Percentiles rank a stretch among this genome's conserved stretches.
These are phyloP conservation scores for Moesziomyces aphidis DNA, from an alignment of 1,284 basidiomycete species.

Conservation along the genomic window DNA sequence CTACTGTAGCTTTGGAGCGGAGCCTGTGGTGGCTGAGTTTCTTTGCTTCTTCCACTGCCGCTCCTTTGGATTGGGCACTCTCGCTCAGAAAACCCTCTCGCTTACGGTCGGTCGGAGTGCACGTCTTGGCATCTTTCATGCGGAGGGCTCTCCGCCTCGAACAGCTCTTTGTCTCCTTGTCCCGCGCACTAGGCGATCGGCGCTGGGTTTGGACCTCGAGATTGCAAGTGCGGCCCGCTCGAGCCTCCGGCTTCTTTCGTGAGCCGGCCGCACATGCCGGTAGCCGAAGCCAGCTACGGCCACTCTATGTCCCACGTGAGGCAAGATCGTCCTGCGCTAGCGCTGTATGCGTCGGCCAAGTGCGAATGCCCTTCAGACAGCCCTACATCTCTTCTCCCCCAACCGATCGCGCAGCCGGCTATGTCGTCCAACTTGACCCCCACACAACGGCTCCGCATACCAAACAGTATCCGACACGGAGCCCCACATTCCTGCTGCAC, in stretches of 20 bases:
- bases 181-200: not conserved
- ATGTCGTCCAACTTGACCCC: not conserved
- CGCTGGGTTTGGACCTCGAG: conserved; percentile 1
- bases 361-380: not conserved
- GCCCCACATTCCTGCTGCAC: conserved; percentile 7
- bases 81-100: not conserved
- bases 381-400: not conserved
- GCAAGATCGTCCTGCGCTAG: not conserved
- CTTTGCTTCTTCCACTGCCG: not conserved
- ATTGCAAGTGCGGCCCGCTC: not conserved
- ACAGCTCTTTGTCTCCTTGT: not conserved
- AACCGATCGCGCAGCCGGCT: not conserved
- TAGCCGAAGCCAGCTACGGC: conserved; percentile 8
- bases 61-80: not conserved
- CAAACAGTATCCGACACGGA: not conserved
- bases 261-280: conserved; percentile 18
- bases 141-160: not conserved
- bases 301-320: not conserved
- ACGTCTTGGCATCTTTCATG: not conserved
- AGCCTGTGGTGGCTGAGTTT: not conserved
- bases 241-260: conserved; percentile 28
- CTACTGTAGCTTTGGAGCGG: not conserved
- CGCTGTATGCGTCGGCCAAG: not conserved
- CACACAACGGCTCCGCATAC: no score
- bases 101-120: conserved; percentile 6